phyloP scores from a whole-genome alignment of 176 grass and related monocot genomes.

The Oryza australiensis region DNA sequence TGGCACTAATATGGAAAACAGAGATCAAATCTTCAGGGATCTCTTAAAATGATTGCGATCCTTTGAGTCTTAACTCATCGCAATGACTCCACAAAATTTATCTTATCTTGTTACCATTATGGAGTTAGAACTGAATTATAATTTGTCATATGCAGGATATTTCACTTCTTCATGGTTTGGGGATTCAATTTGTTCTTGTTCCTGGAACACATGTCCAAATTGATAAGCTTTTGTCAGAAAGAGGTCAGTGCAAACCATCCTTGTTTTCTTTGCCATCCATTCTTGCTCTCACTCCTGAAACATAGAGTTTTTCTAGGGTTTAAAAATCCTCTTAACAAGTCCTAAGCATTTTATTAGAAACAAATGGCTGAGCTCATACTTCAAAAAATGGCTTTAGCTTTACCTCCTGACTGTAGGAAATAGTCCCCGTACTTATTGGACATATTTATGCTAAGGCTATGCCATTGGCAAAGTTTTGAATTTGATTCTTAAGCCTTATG shows the following conservation, averaged over 20 bases:
- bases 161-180: conserved; percentile 97
- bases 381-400: background rate
- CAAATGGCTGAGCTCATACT: background rate
- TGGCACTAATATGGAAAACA: background rate
- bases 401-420: background rate
- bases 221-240: conserved; percentile 77
- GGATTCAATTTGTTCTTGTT: conserved; percentile 89
- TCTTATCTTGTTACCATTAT: conserved; percentile 17
- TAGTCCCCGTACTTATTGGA: background rate
- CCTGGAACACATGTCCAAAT: conserved; percentile 85
- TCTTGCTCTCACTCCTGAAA: background rate
- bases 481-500: background rate
- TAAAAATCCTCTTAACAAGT: background rate
- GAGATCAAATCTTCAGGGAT: background rate
- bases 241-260: conserved; percentile 47
- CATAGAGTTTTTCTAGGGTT: background rate
- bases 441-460: background rate
- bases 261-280: background rate
- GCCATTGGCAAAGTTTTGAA: background rate
- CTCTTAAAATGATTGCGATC: background rate
- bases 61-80: background rate
- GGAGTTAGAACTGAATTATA: background rate
- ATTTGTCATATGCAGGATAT: conserved; percentile 63
- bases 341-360: background rate
- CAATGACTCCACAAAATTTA: background rate